These are phyloP conservation scores for Kodamaea laetipori DNA, from an alignment of 805 yeast species.

Conservation along the genomic window DNA sequence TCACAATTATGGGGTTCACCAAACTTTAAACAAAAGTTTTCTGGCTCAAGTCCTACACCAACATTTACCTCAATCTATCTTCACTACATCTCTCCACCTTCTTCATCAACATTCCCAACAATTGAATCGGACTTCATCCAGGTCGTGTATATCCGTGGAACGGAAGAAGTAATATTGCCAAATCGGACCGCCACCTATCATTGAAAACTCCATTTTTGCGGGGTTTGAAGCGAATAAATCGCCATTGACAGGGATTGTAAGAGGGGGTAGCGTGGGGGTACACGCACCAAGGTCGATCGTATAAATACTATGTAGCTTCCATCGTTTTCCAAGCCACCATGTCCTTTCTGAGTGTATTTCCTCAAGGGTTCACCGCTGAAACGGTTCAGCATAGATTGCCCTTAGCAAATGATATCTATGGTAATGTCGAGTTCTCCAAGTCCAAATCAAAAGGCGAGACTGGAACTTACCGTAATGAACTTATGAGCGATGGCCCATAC, in stretches of 20 bases:
- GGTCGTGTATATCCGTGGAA: neutral
- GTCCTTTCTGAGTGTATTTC: slow-evolving; percentile 6
- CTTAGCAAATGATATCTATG: slow-evolving; percentile 1
- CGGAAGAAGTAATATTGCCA: neutral
- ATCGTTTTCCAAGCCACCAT: neutral
- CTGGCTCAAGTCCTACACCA: too few relatives aligned
- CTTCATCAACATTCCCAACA: too few relatives aligned
- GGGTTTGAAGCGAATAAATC: slow-evolving; percentile 1
- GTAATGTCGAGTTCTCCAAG: neutral
- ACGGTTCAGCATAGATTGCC: slow-evolving; percentile 9
- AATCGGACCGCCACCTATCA: too few relatives aligned
- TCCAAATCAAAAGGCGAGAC: neutral
- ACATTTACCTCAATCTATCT: too few relatives aligned
- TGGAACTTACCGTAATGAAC: slow-evolving; percentile 7
- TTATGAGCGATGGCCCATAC: slow-evolving; percentile 4
- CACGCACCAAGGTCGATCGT: neutral
- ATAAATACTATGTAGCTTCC: neutral
- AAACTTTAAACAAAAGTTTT: too few relatives aligned
- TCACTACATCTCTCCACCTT: too few relatives aligned
- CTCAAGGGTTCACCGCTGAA: slow-evolving; percentile 4
- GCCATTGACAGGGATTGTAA: slow-evolving; percentile 2
- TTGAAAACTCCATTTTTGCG: neutral
- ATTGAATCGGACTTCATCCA: neutral
- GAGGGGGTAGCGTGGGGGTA: slow-evolving; percentile 3
- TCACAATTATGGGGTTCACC: too few relatives aligned